Evolutionary conservation across 805 yeast genomes (phyloP).

Genomic region (Cyberlindnera sargentensis): DNA sequence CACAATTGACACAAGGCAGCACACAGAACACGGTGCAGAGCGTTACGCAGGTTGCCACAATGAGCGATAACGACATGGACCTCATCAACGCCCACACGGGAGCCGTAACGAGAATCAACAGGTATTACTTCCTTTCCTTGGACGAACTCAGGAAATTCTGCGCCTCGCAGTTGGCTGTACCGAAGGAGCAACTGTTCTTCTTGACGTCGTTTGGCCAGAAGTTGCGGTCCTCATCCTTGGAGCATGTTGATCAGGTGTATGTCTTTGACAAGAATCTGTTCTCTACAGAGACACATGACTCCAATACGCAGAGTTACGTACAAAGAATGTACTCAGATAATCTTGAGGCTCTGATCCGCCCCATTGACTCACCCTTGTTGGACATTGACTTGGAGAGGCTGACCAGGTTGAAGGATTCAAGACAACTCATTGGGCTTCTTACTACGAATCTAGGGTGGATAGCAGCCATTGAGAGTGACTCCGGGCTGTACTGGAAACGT

Average conservation of each 20-base stretch:
- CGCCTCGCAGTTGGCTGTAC: slow-evolving; percentile 33
- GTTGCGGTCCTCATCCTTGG: slow-evolving; percentile 37
- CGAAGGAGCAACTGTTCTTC: slow-evolving; percentile 37
- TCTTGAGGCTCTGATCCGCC: slow-evolving; percentile 23
- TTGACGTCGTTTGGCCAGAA: slow-evolving; percentile 61
- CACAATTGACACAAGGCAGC: too few relatives aligned
- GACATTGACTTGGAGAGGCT: slow-evolving; percentile 21
- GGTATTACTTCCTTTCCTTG: slow-evolving; percentile 33
- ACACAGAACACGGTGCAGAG: too few relatives aligned
- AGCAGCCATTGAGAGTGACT: slow-evolving; percentile 36
- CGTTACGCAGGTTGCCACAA: background rate
- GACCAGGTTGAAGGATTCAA: slow-evolving; percentile 14
- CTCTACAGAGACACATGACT: slow-evolving; percentile 22
- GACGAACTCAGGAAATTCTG: slow-evolving; percentile 38
- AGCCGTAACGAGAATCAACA: slow-evolving; percentile 26
- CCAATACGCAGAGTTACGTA: slow-evolving; percentile 14
- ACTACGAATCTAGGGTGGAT: slow-evolving; percentile 47
- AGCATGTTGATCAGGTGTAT: slow-evolving; percentile 47
- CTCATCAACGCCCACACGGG: slow-evolving; percentile 41
- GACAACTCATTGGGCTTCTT: slow-evolving; percentile 26
- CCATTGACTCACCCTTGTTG: slow-evolving; percentile 30
- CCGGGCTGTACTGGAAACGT: slow-evolving; percentile 27
- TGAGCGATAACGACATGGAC: slow-evolving; percentile 10
- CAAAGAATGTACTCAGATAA: slow-evolving; percentile 3
- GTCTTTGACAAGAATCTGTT: slow-evolving; percentile 60